Evolutionary conservation across 257 asterid species (phyloP), one percentile per base, ranked within the genome.

Genomic region (Lycium ferocissimum): DNA sequence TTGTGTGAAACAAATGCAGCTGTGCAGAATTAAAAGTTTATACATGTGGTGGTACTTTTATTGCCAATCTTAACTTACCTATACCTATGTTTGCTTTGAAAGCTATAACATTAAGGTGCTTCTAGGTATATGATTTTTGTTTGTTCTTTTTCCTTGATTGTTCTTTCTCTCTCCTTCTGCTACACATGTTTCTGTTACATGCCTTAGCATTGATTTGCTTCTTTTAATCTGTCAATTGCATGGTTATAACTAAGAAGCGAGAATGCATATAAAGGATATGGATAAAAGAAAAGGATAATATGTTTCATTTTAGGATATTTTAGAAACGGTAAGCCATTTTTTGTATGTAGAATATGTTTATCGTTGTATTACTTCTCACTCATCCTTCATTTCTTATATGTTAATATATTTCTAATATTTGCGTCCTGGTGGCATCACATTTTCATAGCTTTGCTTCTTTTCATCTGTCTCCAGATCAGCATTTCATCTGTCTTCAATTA

Each of bases 1-100:
- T 17, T 70, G 33, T 59, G 33, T 70, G 78, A 70, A 70, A 38
- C 78, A 38, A 70, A 70, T 70, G 78, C 33, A 70, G 47, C 78
- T 5, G 3, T 7, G 2, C 33, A 17, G 20, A 37, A 38, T 38
- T 70, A 7, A 38, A 70, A 17, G 33, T 40, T 38, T n/a, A 38
- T 70, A 38, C 54, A 15, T 70, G 26, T 17, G 78, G 20, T 70
- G 54, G 26, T 38, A 70, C 78, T 7, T 14, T 70, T 70, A 40
- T 15, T 70, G 15, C 26, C 26, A 70, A 70, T 53, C 53, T 69
- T 70, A 17, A 70, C 53, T 70, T 38, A 70, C 78, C 78, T 70
- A 38, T 40, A 38, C 78, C 78, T 70, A 70, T 70, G 78, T 10
- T 38, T 17, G 53, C 15, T 70, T 38, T 17, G 78, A 38, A 3